Conservation (phyloP, 2,329 filamentous ascomycete species). For the Periconia sp. region DNA sequence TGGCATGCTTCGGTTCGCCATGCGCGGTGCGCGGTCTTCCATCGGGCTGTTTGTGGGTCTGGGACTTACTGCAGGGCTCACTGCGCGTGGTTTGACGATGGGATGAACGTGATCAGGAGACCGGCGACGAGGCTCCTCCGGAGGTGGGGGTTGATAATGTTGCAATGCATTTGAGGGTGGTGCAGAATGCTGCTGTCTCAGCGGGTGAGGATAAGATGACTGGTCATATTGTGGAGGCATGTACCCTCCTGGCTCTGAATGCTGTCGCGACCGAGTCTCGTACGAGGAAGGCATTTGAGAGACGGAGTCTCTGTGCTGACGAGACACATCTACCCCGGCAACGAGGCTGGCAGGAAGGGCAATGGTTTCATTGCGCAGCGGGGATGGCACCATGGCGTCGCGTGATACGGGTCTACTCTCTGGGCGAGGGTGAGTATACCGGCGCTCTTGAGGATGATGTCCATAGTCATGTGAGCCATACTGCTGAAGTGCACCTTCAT, state of each 20-base stretch:
- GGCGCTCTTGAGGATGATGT: conserved; percentile 29
- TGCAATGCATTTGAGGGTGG: conserved; percentile 34
- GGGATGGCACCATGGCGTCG: conserved; percentile 36
- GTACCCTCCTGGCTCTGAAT: conserved; percentile 39
- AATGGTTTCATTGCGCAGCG: conserved; percentile 31
- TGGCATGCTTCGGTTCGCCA: conserved; percentile 51
- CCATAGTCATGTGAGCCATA: conserved; percentile 27
- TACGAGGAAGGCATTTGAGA: conserved; percentile 24
- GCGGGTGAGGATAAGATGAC: conserved; percentile 28
- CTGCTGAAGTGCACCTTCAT: conserved; percentile 28
- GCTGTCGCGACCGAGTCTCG: conserved; percentile 31
- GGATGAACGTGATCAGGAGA: conserved; percentile 43
- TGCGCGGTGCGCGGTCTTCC: conserved; percentile 40
- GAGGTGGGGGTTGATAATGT: conserved; percentile 48
- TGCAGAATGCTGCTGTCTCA: conserved; percentile 29
- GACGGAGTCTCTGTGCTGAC: conserved; percentile 24
- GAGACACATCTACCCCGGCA: conserved; percentile 29
- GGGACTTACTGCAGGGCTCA: conserved; percentile 45
- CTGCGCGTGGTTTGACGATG: conserved; percentile 46
- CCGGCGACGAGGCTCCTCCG: conserved; percentile 37
- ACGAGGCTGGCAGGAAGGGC: conserved; percentile 34
- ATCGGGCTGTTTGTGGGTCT: conserved; percentile 26
- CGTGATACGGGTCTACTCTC: conserved; percentile 36
- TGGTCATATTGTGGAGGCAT: conserved; percentile 35
- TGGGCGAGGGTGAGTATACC: conserved; percentile 33